Base-by-base conservation (phyloP, 139 green algal species). In the Haematococcus lacustris region DNA sequence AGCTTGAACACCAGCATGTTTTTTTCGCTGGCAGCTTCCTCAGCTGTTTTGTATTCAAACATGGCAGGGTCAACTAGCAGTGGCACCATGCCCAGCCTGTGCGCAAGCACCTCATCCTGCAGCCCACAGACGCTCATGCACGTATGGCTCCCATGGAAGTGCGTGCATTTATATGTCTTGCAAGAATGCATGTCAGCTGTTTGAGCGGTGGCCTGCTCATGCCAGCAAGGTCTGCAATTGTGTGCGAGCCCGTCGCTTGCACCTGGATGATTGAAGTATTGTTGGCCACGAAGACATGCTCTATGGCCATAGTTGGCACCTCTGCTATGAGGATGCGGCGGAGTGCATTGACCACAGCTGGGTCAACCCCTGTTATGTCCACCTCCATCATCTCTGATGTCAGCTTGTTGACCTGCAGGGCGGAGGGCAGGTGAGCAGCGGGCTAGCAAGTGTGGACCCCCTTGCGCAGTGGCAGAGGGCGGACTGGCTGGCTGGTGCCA, bases 231-330 rank as follows among this genome's bases (percentile, higher is more conserved):
- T n/a, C n/a, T n/a, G n/a, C n/a, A n/a, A n/a, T n/a, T n/a, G n/a
- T n/a, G n/a, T n/a, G n/a, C n/a, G n/a, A n/a, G n/a, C n/a, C n/a
- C n/a, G n/a, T n/a, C n/a, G n/a, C n/a, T n/a, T n/a, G n/a, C n/a
- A 90, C 88, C 82, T 91, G 80, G 23, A 99, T 93, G 67, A 98
- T 90, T 26, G 83, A 93, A 1, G 95, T 98, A 85, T 99, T 99
- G 89, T 99, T 91, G 26, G 95, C 68, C 26, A 98, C 86, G 80
- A 94, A 99, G 17, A 99, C 94, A 74, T 98, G 93, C 86, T 98
- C 94, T 33, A 98, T 96, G 0, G 95, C 95, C 77, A 99, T 90
- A 0, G 94, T 98, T 3, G 95, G 95, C 32, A 98, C 85, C 76
- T 99, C 94, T 0, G 91, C 78, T 26, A 98, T 96, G 35, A 98